Base-by-base conservation (phyloP, 23 red algal genomes). In the Gracilaria caudata region DNA sequence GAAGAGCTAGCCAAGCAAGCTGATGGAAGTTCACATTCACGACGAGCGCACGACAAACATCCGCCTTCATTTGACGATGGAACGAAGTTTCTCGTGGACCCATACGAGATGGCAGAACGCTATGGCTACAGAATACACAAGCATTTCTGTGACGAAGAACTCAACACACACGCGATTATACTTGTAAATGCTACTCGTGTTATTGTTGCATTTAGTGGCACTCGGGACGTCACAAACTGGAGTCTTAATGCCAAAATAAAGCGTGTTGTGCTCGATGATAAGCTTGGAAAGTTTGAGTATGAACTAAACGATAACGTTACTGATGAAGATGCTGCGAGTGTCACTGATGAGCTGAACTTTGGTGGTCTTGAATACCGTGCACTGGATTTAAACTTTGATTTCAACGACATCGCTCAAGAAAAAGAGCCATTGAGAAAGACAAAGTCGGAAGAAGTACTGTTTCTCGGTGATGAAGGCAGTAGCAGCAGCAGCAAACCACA, bases 151-250 rank as follows among this genome's bases (percentile, higher is more conserved):
- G 49, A 82, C 46, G 76, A 82, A 12, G 38, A 58, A 54, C 64
- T 81, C 44, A 91, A 91, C 49, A 79, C 72, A 36, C 92, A 94
- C 44, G 92, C 84, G 23, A 82, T 94, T 16, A 77, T 94, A 4
- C 75, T 94, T n/a, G 61, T 82, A 30, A 81, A 77, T 51, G 64
- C 65, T 60, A 73, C 78, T 55, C 92, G 92, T 13, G 83, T 94
- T 16, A 68, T 94, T 45, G 92, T 94, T 44, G 82, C 92, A 7
- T 94, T 94, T 43, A 87, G 81, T 37, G 92, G 92, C 32, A 94
- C 75, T 60, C 80, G 92, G n/a, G 64, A 89, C 49, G 92, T 82
- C 13, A 77, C 73, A n/a, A 94, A 94, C 64, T 94, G 92, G 92
- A 55, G 73, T 53, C 44, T 74, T 1, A 94, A 94, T 60, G 76